phyloP scores from a whole-genome alignment of 2,329 filamentous ascomycete species.

The Pseudogymnoascus verrucosus region DNA sequence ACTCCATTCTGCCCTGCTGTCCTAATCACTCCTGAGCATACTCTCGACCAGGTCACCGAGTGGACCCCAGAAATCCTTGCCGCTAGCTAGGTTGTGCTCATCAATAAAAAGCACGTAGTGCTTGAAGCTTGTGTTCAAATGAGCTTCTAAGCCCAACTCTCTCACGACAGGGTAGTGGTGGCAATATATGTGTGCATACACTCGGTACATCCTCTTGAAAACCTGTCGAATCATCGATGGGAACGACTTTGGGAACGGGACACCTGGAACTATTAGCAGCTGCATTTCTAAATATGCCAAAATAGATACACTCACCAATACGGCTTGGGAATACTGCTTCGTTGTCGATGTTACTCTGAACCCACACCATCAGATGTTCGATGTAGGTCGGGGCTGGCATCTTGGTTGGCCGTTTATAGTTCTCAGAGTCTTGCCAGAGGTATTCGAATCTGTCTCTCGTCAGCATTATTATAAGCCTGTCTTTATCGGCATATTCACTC shows the following conservation, averaged over 20 bases:
- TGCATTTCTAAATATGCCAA: constrained; percentile 35
- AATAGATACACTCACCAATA: constrained; percentile 51
- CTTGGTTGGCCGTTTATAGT: constrained; percentile 93
- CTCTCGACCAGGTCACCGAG: constrained; percentile 93
- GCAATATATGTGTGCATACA: constrained; percentile 99
- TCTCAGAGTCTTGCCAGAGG: constrained; percentile 93
- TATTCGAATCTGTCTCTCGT: constrained; percentile 71
- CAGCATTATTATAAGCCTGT: neutral
- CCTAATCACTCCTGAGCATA: constrained; percentile 79
- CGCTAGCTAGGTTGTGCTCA: constrained; percentile 85
- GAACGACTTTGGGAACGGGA: constrained; percentile 92
- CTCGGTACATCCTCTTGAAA: constrained; percentile 97
- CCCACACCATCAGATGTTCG: constrained; percentile 95
- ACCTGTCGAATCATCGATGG: constrained; percentile 83
- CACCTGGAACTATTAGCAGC: constrained; percentile 43
- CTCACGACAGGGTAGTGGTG: constrained; percentile 97
- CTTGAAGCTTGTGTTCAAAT: constrained; percentile 99
- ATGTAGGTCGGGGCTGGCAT: constrained; percentile 97
- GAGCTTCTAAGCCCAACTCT: constrained; percentile 88
- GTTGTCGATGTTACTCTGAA: constrained; percentile 91
- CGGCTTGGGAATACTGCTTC: constrained; percentile 90
- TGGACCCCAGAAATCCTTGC: constrained; percentile 96
- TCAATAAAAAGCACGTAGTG: constrained; percentile 98
- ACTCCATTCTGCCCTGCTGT: constrained; percentile 13
- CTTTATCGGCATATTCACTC: constrained; percentile 51